Base-by-base conservation (phyloP, 1,139 yeast species). In the Wickerhamomyces sp. region DNA sequence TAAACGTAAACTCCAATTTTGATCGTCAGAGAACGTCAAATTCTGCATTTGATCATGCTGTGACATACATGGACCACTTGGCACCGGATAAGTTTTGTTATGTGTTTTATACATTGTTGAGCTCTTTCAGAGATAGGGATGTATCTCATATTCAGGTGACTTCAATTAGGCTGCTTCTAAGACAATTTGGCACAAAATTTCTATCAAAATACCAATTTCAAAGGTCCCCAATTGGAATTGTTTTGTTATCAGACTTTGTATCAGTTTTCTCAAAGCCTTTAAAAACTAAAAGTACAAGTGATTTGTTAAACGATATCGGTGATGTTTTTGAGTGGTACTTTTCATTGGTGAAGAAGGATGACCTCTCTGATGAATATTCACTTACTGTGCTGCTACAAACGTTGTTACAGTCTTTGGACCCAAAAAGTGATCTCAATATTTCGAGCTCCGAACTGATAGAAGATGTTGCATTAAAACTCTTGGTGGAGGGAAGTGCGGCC, bases 281-380 rank as follows among this genome's bases (percentile, higher is more conserved):
- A 10, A 5, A 41, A 13, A 6, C 29, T 2, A 46, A 28, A 28
- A 34, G 38, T 7, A 31, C 41, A 2, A 43, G 35, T 16, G 41
- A 35, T 15, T 24, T 44, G 9, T n/a, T 37, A 1, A 27, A 30
- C 24, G 51, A 45, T 20, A 45, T 46, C 19, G 27, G 39, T 18
- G 52, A 51, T 40, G 32, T 51, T 6, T 44, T 46, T 17, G 32
- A 33, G 3, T 51, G 53, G 52, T 33, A 39, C 17, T 14, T 40
- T 3, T 16, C 14, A 3, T 28, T 40, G 12, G 45, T 43, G 3
- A 35, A 39, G 12, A 46, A 39, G 17, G 42, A 40, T 10, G 25
- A 32, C 2, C 22, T 48, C 1, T 20, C 32, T 29, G 48, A 45
- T 4, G 49, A 43, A 12, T 15, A 24, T 5, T 38, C 48, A 1